Base-by-base conservation (phyloP, 1,139 yeast species). In the Blastobotrys serpentis region DNA sequence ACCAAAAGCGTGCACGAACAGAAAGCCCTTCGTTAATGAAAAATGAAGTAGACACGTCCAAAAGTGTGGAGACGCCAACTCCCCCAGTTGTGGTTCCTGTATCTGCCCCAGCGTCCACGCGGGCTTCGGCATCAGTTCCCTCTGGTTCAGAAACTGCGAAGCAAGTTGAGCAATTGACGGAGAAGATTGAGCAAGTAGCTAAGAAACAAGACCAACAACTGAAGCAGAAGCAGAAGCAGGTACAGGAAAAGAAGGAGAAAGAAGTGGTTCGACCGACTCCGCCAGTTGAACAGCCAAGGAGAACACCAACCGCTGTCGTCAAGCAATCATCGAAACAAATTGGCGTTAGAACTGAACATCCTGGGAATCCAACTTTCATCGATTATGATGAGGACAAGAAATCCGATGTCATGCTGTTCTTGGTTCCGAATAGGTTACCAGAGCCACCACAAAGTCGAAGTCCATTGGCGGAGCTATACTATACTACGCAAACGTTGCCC, bases 401-500 rank as follows among this genome's bases (percentile, higher is more conserved):
- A 13, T 57, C 66, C 8, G 65, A 63, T 21, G 55, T 63, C 16
- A 52, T 57, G 55, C 52, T 64, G 32, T 64, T 64, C 42, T 54
- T 69, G 7, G 64, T 68, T 3, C 72, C 72, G 1, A 65, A 65
- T 30, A 50, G 64, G 13, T 52, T 68, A 1, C 70, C 72, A 0
- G 68, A 65, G 25, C 68, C 69, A 7, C 61, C 64, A 4, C 64
- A 58, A 43, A 53, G 59, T 13, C 48, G 64, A 6, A 54, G 60
- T 25, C 85, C 97, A 1, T 71, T 90, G 53, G 87, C 96, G 0
- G 97, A 90, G 62, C 69, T 92, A 36, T 87, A 85, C 62, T 89
- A 87, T 61, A 78, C 87, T 50, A 86, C 96, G 1, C 96, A 90
- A 63, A 84, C 96, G 0, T 72, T 88, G 42, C 98, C 97, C 0